Base-by-base conservation (phyloP, 2,329 filamentous ascomycete genomes). In the Ceratocystis alfenasii region DNA sequence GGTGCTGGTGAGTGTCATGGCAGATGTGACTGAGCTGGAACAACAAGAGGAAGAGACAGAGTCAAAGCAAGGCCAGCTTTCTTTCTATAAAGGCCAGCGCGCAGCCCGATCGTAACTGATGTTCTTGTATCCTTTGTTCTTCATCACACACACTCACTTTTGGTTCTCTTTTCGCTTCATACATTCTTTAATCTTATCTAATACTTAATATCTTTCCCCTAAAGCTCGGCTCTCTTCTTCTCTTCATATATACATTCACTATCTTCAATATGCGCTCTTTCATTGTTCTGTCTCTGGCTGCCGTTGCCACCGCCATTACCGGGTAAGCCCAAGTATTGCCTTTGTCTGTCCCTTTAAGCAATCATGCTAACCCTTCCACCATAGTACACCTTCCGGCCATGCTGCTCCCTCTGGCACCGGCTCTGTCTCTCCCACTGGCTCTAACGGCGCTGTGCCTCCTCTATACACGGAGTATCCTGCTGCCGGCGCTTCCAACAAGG, bases 391-490 rank as follows among this genome's bases (percentile, higher is more conserved):
- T 22, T 65, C 62, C n/a, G 66, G 63, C 44, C 12, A 48, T 7
- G 25, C 30, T 15, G 25, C 25, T 22, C 22, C 63, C 46, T 45
- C 63, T 3, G 62, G 62, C 45, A 64, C 45, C 1, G 62, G 45
- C 12, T 15, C 45, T 3, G 45, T n/a, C 0, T 41, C 62, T 0
- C 22, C 63, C 41, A 46, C 25, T 7, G 62, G 45, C 33, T 53
- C 62, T 15, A 30, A 36, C 46, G 33, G 41, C 1, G 20, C 41
- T 20, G 50, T 59, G 30, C 66, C 59, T 17, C 66, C 66, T 63
- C 57, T 67, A n/a, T 67, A 67, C 63, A 67, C 66, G 8, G 63
- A 63, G 12, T 67, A 67, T 44, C 66, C 66, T 15, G 66, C 63
- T 25, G 66, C 66, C n/a, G 66, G 63, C 15, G 65, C 41, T 48